Conservation (phyloP, 2,329 filamentous ascomycete genomes). For the Aspergillus sp. region DNA sequence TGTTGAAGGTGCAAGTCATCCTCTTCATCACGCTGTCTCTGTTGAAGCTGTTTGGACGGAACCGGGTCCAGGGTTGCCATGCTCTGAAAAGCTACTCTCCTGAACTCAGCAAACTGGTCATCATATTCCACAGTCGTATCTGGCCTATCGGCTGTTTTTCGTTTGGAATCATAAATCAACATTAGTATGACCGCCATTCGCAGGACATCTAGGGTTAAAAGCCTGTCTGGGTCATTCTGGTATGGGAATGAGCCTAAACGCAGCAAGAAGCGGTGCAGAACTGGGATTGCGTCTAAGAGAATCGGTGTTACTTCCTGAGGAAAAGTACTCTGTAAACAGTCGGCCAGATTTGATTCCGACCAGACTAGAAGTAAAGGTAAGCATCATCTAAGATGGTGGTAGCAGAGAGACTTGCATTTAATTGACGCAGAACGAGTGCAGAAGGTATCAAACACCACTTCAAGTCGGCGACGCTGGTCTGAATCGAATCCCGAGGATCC, state of each 20-base stretch:
- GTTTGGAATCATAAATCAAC: not conserved
- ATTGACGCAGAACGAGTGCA: not conserved
- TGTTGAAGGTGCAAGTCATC: not conserved
- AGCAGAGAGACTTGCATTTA: not conserved
- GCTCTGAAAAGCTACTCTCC: not conserved
- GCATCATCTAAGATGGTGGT: not conserved
- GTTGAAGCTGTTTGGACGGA: not conserved
- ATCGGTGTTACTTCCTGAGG: not conserved
- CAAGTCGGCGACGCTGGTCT: not conserved
- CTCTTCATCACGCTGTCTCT: not conserved
- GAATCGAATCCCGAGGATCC: too few relatives aligned
- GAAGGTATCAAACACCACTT: not conserved
- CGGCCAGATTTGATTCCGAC: not conserved
- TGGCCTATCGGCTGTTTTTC: not conserved
- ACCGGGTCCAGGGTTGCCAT: not conserved
- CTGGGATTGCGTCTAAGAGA: not conserved
- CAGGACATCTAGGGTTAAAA: not conserved
- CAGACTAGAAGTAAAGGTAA: not conserved
- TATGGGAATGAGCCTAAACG: constrained; percentile 1
- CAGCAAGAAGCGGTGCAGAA: not conserved
- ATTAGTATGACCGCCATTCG: not conserved
- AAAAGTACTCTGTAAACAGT: not conserved
- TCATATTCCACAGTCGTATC: too few relatives aligned
- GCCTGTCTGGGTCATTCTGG: constrained; percentile 1
- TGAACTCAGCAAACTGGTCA: not conserved